Percentiles rank a stretch among this genome's conserved stretches.
These are phyloP conservation scores for Tritrichomonas musculus DNA, from an alignment of 208 protist species.

Conservation along the genomic window DNA sequence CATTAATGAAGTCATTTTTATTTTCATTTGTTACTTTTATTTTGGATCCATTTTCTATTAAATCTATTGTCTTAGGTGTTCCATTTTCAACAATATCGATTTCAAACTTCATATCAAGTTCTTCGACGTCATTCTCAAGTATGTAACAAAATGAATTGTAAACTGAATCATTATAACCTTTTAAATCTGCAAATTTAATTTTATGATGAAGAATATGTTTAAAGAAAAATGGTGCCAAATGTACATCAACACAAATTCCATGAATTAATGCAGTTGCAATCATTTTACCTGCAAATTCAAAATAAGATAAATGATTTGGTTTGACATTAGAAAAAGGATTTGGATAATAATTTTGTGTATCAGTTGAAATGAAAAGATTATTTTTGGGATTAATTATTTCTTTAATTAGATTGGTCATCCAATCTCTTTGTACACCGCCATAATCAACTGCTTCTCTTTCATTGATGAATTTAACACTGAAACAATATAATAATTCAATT, in stretches of 20 bases:
- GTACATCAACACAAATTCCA: conserved; percentile 79
- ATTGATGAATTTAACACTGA: too few relatives aligned
- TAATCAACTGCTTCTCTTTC: conserved; percentile 45
- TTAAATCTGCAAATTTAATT: conserved; percentile 77
- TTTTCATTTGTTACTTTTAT: conserved; percentile 85
- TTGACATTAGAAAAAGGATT: conserved; percentile 88
- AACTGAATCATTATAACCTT: conserved; percentile 81
- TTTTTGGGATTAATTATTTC: conserved; percentile 46
- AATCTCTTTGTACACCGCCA: conserved; percentile 43
- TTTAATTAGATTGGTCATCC: conserved; percentile 37
- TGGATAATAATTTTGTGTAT: conserved; percentile 73
- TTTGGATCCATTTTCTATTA: conserved; percentile 75
- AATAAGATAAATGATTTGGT: conserved; percentile 88
- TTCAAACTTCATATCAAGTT: conserved; percentile 79
- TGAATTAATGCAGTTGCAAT: conserved; percentile 69
- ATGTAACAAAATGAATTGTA: conserved; percentile 84
- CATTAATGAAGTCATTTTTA: conserved; percentile 86
- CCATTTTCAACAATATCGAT: conserved; percentile 83
- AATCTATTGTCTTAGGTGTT: conserved; percentile 69
- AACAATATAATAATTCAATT: too few relatives aligned
- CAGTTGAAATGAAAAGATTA: conserved; percentile 42
- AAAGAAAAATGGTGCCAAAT: conserved; percentile 92
- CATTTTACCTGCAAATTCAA: conserved; percentile 72
- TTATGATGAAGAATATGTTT: conserved; percentile 88
- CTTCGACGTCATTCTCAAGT: conserved; percentile 72